phyloP scores from a whole-genome alignment of 1,284 basidiomycete genomes.

The Irpex sp. region DNA sequence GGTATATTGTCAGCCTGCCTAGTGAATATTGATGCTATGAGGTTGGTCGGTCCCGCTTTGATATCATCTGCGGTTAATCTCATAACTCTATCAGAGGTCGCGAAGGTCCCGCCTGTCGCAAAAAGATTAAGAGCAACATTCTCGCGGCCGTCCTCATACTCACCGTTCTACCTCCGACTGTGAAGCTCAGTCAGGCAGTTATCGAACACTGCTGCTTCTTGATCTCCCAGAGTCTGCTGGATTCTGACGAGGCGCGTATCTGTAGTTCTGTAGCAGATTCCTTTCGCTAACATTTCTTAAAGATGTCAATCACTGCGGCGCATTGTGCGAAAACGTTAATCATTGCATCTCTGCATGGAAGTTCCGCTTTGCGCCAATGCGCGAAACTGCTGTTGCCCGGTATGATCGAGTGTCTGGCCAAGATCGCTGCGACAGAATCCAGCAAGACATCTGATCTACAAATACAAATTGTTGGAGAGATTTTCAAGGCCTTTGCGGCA shows the following conservation, averaged over 20 bases:
- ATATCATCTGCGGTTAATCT: background rate
- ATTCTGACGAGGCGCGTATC: conserved; percentile 60
- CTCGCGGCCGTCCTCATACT: conserved; percentile 84
- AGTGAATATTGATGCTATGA: conserved; percentile 87
- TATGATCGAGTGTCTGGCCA: conserved; percentile 76
- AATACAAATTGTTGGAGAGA: conserved; percentile 67
- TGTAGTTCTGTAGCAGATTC: background rate
- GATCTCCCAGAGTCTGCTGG: conserved; percentile 74
- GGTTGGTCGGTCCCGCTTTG: conserved; percentile 45
- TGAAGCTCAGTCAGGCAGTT: conserved; percentile 71
- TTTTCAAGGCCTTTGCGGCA: conserved; percentile 76
- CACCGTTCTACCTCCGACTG: conserved; percentile 69
- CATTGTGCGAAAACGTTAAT: conserved; percentile 86
- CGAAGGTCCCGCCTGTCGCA: conserved; percentile 69
- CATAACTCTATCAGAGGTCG: conserved; percentile 55
- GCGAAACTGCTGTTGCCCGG: conserved; percentile 78
- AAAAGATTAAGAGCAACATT: conserved; percentile 91
- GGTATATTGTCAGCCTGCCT: conserved; percentile 85
- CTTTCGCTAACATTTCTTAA: conserved; percentile 17
- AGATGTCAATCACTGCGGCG: conserved; percentile 80
- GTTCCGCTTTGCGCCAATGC: conserved; percentile 69
- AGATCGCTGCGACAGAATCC: conserved; percentile 59
- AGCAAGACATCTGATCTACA: conserved; percentile 51
- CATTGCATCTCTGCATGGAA: conserved; percentile 55
- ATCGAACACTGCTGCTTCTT: conserved; percentile 85